These are phyloP conservation scores for Phytophthora tubulina DNA, from an alignment of 352 stramenopile species.

Conservation along the genomic window DNA sequence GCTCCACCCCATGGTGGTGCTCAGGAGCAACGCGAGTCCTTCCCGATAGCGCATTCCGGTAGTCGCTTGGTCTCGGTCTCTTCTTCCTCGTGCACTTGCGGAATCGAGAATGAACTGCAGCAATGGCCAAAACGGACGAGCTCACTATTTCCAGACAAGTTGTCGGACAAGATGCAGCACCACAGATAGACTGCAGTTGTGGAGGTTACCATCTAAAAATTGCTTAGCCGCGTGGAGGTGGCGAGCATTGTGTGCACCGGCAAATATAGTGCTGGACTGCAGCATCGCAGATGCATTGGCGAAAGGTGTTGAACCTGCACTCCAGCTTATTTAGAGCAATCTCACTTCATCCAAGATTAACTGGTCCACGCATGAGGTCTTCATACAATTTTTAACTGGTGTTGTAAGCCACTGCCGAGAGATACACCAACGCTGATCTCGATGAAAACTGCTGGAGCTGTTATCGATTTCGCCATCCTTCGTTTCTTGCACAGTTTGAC, in stretches of 20 bases:
- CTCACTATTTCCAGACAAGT: conserved; percentile 8
- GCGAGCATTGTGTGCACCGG: not conserved
- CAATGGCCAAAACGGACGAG: conserved; percentile 13
- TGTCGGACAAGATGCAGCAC: conserved; percentile 15
- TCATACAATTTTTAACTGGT: too few relatives aligned
- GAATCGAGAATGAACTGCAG: conserved; percentile 40
- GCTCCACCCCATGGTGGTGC: conserved; percentile 28
- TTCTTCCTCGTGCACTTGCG: conserved; percentile 26
- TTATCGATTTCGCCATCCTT: too few relatives aligned
- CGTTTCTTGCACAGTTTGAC: too few relatives aligned
- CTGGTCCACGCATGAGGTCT: too few relatives aligned
- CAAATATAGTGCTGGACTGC: conserved; percentile 34
- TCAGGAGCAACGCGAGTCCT: conserved; percentile 34
- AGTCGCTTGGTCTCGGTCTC: conserved; percentile 18
- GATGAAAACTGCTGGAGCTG: too few relatives aligned
- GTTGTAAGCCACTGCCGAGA: too few relatives aligned
- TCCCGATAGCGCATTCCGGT: conserved; percentile 34
- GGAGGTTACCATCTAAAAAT: conserved; percentile 35
- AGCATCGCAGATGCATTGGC: conserved; percentile 28
- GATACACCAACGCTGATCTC: too few relatives aligned
- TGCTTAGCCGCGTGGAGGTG: not conserved
- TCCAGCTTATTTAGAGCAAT: conserved; percentile 9
- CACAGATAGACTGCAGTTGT: conserved; percentile 23
- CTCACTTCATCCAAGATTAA: conserved; percentile 3
- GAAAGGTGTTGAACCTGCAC: not conserved